Evolutionary conservation across 139 green algal species (phyloP), one percentile per base, ranked within the genome.

Genomic region (Chara braunii): DNA sequence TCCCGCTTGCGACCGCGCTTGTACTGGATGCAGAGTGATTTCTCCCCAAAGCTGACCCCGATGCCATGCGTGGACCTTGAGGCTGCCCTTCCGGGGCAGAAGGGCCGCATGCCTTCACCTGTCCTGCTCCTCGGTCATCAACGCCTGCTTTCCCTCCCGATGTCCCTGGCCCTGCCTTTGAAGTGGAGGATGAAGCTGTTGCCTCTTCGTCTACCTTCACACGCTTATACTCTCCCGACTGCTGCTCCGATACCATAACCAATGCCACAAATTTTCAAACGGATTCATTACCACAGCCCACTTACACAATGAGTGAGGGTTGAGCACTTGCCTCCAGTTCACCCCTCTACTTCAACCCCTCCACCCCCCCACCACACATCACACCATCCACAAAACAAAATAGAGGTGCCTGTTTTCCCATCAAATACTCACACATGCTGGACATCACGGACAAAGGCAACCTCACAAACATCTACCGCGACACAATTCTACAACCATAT

Each of bases 341-440:
- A 51, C 56, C 12, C 55, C 55, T 65, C 5, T 11, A 3, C n/a
- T 22, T 6, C 56, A 24, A 24, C 7, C 23, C 36, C 0, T 22
- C 14, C 35, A 3, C 3, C 56, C 56, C n/a, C 23, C 23, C 42
- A 14, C 35, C 2, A 37, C 56, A 18, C 22, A 52, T 31, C 35
- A 65, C 12, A 11, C 55, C 56, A 65, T 36, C 57, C 8, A 62
- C n/a, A 34, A 60, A 51, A 60, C 1, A 31, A 62, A 62, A 62
- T 28, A 1, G 8, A 58, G 24, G 24, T 54, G n/a, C n/a, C n/a
- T n/a, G n/a, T n/a, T n/a, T n/a, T n/a, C n/a, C n/a, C n/a, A n/a
- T n/a, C n/a, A n/a, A n/a, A n/a, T n/a, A n/a, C n/a, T n/a, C n/a
- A n/a, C n/a, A n/a, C n/a, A n/a, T 54, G 24, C 9, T 62, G 33